Evolutionary conservation across 2,329 filamentous ascomycete species (phyloP).

Genomic region (Colletotrichum sojae): DNA sequence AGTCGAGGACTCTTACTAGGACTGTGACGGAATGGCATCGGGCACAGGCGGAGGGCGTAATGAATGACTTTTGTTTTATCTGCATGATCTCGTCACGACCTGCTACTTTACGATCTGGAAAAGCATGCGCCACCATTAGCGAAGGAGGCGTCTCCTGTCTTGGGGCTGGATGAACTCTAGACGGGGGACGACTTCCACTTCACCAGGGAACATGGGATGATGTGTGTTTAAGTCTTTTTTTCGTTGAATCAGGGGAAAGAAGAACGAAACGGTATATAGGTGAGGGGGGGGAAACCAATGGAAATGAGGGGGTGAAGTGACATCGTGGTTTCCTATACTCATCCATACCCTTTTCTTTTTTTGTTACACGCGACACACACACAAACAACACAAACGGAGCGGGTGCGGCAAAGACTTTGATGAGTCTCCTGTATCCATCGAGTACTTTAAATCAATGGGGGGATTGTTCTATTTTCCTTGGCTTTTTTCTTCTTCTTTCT

Average conservation of each 20-base stretch:
- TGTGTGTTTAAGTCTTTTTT: slow-evolving; percentile 8
- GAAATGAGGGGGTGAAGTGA: slow-evolving; percentile 2
- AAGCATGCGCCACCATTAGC: slow-evolving; percentile 41
- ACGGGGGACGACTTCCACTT: slow-evolving; percentile 30
- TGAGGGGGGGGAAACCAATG: background rate
- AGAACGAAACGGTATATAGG: slow-evolving; percentile 33
- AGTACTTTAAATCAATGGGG: slow-evolving; percentile 41
- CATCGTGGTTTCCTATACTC: slow-evolving; percentile 32
- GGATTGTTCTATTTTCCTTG: slow-evolving; percentile 41
- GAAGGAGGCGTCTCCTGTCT: slow-evolving; percentile 40
- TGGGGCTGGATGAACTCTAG: slow-evolving; percentile 41
- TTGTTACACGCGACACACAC: slow-evolving; percentile 29
- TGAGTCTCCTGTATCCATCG: slow-evolving; percentile 32
- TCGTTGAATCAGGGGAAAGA: slow-evolving; percentile 12
- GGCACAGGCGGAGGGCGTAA: slow-evolving; percentile 40
- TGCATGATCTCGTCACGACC: slow-evolving; percentile 53
- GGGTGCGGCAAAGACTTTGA: slow-evolving; percentile 33
- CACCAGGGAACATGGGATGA: slow-evolving; percentile 29
- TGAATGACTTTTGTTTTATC: slow-evolving; percentile 43
- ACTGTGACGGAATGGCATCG: slow-evolving; percentile 32
- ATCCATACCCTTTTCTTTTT: slow-evolving; percentile 38
- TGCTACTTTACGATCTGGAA: slow-evolving; percentile 43
- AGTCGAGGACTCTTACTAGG: slow-evolving; percentile 18
- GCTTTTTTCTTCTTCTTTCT: slow-evolving; percentile 35
- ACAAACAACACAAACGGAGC: slow-evolving; percentile 34